Evolutionary conservation across 495 filamentous ascomycete genomes (phyloP), one percentile per base, ranked within the genome.

Genomic region (Aspergillus sclerotioniger): DNA sequence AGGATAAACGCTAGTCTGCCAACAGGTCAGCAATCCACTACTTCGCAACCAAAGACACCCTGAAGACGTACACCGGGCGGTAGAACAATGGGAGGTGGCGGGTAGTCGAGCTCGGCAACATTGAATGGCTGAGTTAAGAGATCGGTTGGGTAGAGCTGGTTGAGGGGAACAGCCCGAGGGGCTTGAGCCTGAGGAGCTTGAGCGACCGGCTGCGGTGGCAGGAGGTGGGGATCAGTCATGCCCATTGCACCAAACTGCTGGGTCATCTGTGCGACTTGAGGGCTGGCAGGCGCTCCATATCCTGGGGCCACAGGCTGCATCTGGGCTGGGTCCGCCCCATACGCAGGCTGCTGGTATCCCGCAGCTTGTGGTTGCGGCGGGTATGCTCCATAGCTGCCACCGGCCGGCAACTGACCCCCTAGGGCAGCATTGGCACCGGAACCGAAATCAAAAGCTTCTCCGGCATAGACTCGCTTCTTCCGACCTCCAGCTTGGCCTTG

Each of bases 381-480:
- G 52, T 89, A 90, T 48, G 79, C 82, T 48, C 82, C 84, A 76
- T 72, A 83, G 69, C 72, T 66, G 56, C 75, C 81, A 48, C 81
- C 81, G 3, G 70, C 81, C 25, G 75, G 72, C 46, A 68, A 69
- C 66, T 87, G 85, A 49, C 80, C 82, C 59, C 82, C 83, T 44
- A 85, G 68, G 15, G 76, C 88, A 52, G 90, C 86, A 84, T 98
- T 98, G 65, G 88, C 90, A 62, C 94, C 94, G 31, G 83, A 83
- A 32, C 89, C 92, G 67, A 98, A 92, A 10, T 96, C 95, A 71
- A 93, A 98, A 6, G 92, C 93, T 69, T 92, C 88, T 25, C 90
- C 90, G 21, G 95, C 94, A 78, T 98, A 98, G 43, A 87, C 85
- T 72, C 91, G 81, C 80, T 96, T 96, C 81, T 92, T 96, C 72